Percentiles rank a stretch among this genome's conserved stretches.
Conservation (phyloP, 768 basidiomycete genomes). For the Tephrocybe sp. region DNA sequence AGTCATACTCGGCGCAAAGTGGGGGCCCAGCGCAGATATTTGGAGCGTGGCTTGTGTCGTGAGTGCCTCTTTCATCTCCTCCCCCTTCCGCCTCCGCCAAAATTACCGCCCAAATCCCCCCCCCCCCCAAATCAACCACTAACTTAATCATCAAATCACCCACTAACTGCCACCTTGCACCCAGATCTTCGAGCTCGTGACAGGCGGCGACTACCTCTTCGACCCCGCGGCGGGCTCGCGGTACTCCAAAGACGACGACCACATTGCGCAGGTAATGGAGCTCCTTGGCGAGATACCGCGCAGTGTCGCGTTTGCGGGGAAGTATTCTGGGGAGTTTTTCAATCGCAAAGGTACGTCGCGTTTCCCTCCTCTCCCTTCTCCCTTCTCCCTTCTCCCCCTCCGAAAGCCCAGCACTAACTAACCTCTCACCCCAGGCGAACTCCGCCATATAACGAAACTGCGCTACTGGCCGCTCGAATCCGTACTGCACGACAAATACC, state of each 20-base stretch:
- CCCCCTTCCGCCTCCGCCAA: not conserved
- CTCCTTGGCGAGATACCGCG: constrained; percentile 89
- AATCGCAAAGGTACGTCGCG: constrained; percentile 83
- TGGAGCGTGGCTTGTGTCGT: constrained; percentile 97
- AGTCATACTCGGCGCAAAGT: constrained; percentile 93
- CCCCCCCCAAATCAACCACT: too few relatives aligned
- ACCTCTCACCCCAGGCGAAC: constrained; percentile 48
- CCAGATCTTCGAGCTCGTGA: constrained; percentile 94
- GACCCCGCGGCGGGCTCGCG: constrained; percentile 94
- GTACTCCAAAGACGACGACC: constrained; percentile 95
- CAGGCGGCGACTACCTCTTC: constrained; percentile 97
- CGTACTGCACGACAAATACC: constrained; percentile 92
- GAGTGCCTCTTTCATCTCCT: constrained; percentile 26
- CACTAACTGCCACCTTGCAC: too few relatives aligned
- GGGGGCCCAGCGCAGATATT: constrained; percentile 93
- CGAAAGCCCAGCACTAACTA: not conserved
- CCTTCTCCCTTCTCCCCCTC: not conserved
- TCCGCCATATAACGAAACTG: constrained; percentile 91
- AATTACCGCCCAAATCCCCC: not conserved
- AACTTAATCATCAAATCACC: too few relatives aligned
- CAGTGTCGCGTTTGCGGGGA: constrained; percentile 81
- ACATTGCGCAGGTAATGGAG: constrained; percentile 98
- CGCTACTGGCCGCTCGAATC: constrained; percentile 85
- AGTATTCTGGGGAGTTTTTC: constrained; percentile 94
- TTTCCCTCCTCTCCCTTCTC: not conserved